phyloP scores from a whole-genome alignment of 2,329 filamentous ascomycete genomes.

The Venturia oleaginea region DNA sequence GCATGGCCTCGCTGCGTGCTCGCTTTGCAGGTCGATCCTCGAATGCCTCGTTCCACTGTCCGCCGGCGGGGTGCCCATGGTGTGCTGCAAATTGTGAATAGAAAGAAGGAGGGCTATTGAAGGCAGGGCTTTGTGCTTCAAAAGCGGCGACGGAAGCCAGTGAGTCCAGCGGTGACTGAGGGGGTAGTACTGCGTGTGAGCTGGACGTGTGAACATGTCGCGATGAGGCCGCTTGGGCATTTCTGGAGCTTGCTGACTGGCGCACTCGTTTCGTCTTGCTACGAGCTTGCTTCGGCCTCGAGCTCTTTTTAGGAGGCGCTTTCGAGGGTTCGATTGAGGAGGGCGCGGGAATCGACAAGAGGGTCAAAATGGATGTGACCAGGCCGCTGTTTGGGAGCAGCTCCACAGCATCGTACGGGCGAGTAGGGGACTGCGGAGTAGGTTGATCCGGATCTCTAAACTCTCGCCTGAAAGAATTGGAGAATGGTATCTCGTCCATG shows the following conservation, averaged over 20 bases:
- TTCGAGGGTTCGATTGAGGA: conserved; percentile 1
- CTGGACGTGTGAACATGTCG: conserved; percentile 1
- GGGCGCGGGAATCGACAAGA: neutral
- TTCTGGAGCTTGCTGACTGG: conserved; percentile 5
- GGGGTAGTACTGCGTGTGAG: neutral
- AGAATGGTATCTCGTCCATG: neutral
- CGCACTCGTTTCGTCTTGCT: neutral
- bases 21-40: conserved; percentile 50
- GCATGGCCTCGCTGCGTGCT: conserved; percentile 48
- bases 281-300: neutral
- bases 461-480: conserved; percentile 7
- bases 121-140: conserved; percentile 13
- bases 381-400: conserved; percentile 4
- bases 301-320: conserved; percentile 3
- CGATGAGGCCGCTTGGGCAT: neutral
- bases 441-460: conserved; percentile 3
- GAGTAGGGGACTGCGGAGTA: neutral
- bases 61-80: conserved; percentile 17
- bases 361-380: conserved; percentile 6
- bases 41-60: conserved; percentile 14
- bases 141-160: conserved; percentile 14
- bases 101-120: neutral
- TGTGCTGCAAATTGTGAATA: neutral
- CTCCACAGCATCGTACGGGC: conserved; percentile 7
- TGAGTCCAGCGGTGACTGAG: conserved; percentile 15